Percentiles rank a stretch among this genome's conserved stretches.
These are phyloP conservation scores for Straminergon stramineum DNA, from an alignment of 225 moss, liverwort and hornwort genomes.

Conservation along the genomic window DNA sequence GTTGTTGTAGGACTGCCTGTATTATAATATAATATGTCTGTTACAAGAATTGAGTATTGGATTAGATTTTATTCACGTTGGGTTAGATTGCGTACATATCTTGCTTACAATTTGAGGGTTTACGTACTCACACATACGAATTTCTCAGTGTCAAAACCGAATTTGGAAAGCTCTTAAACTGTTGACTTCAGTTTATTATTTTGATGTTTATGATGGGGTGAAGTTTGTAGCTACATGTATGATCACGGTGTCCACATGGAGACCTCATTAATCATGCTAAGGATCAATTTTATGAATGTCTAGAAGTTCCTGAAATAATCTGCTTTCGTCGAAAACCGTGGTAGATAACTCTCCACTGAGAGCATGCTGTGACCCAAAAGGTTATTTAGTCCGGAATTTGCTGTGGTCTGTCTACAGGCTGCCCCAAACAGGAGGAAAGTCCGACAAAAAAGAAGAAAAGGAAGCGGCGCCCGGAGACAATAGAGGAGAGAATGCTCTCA, in stretches of 20 bases:
- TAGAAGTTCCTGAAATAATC: not conserved
- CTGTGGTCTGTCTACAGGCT: constrained; percentile 10
- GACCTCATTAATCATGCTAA: not conserved
- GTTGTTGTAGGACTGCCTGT: not conserved
- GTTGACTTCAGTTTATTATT: not conserved
- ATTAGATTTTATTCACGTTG: not conserved
- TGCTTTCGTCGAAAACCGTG: not conserved
- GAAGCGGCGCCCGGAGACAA: constrained; percentile 37
- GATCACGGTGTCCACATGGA: not conserved
- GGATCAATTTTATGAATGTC: not conserved
- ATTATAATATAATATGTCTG: not conserved
- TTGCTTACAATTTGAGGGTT: not conserved
- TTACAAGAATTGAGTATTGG: not conserved
- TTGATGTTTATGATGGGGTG: not conserved
- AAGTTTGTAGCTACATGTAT: not conserved
- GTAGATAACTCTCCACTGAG: not conserved
- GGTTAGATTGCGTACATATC: not conserved
- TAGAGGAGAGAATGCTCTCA: constrained; percentile 36
- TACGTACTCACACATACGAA: not conserved
- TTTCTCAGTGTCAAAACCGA: not conserved
- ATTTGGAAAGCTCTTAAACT: not conserved
- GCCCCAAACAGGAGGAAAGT: constrained; percentile 37
- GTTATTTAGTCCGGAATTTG: not conserved
- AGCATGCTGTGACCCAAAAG: not conserved
- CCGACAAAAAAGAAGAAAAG: constrained; percentile 30